Percentiles rank a stretch among this genome's conserved stretches.
These are phyloP conservation scores for Tuber calosporum DNA, from an alignment of 495 filamentous ascomycete genomes.

Conservation along the genomic window DNA sequence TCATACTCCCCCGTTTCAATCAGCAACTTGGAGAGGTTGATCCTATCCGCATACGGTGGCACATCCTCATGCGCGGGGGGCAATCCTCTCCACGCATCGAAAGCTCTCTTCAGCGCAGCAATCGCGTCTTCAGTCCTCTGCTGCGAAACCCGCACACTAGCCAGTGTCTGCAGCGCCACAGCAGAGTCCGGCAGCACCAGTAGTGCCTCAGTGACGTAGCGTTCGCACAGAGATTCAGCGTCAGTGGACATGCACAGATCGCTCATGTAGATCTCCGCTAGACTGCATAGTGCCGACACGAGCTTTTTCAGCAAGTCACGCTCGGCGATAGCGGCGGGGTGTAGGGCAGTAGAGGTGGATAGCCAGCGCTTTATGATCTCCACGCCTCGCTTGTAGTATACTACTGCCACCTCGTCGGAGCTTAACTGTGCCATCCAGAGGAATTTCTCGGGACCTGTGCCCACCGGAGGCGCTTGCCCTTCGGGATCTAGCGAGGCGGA, in stretches of 20 bases:
- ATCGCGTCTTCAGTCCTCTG: slow-evolving; percentile 65
- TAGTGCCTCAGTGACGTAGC: slow-evolving; percentile 77
- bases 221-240: slow-evolving; percentile 76
- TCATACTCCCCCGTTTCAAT: slow-evolving; percentile 85
- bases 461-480: slow-evolving; percentile 42
- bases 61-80: slow-evolving; percentile 53
- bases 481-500: slow-evolving; percentile 67
- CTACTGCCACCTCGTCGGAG: slow-evolving; percentile 73
- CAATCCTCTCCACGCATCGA: slow-evolving; percentile 70
- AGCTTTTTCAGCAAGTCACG: slow-evolving; percentile 58
- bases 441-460: slow-evolving; percentile 88
- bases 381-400: slow-evolving; percentile 81
- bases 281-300: slow-evolving; percentile 76
- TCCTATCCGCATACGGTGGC: slow-evolving; percentile 73
- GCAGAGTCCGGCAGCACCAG: slow-evolving; percentile 64
- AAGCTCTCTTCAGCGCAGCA: slow-evolving; percentile 65
- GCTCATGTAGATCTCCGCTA: slow-evolving; percentile 96
- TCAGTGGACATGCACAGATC: slow-evolving; percentile 90
- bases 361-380: slow-evolving; percentile 61
- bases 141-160: slow-evolving; percentile 88
- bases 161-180: slow-evolving; percentile 86
- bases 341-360: slow-evolving; percentile 29
- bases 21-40: slow-evolving; percentile 73
- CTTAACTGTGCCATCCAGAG: slow-evolving; percentile 90
- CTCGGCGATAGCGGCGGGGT: slow-evolving; percentile 21